A percentile compares a stretch with the other conserved stretches of the same genome.
These are phyloP conservation scores for Lantana camara DNA, from an alignment of 257 asterid genomes.

Conservation along the genomic window DNA sequence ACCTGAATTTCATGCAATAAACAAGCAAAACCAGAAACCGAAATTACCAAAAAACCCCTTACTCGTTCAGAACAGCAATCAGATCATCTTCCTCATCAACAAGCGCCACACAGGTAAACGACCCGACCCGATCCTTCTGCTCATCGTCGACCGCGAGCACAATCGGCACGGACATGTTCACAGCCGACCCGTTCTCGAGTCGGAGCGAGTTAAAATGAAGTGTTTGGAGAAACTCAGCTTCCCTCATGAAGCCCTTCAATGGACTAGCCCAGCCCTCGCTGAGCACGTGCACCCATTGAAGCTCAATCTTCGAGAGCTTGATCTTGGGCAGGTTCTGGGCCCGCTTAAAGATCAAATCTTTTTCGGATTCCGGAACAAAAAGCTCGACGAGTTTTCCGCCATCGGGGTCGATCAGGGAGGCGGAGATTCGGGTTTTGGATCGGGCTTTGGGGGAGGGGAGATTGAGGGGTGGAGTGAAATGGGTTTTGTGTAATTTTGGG, in stretches of 20 bases:
- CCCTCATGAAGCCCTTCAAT: conserved; percentile 88
- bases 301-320: conserved; percentile 66
- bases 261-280: conserved; percentile 99
- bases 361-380: conserved; percentile 54
- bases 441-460: conserved; percentile 36
- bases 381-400: conserved; percentile 89
- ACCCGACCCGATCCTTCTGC: conserved; percentile 61
- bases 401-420: conserved; percentile 80
- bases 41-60: conserved; percentile 27
- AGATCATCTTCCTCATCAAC: conserved; percentile 49
- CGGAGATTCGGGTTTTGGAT: conserved; percentile 39
- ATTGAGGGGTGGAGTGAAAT: conserved; percentile 33
- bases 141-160: conserved; percentile 86
- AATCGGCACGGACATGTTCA: conserved; percentile 95
- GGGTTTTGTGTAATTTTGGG: conserved; percentile 43
- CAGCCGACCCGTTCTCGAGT: conserved; percentile 64
- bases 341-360: conserved; percentile 40
- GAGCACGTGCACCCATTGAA: conserved; percentile 95
- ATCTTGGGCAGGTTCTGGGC: conserved; percentile 63
- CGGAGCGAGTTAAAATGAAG: conserved; percentile 95
- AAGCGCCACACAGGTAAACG: conserved; percentile 66
- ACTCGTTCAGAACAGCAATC: conserved; percentile 76
- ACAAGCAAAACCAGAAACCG: no score
- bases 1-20: no score
- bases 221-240: conserved; percentile 97